A percentile compares a stretch with the other conserved stretches of the same genome.
Conservation (phyloP, 768 basidiomycete genomes). For the Boletus rubescentipes region DNA sequence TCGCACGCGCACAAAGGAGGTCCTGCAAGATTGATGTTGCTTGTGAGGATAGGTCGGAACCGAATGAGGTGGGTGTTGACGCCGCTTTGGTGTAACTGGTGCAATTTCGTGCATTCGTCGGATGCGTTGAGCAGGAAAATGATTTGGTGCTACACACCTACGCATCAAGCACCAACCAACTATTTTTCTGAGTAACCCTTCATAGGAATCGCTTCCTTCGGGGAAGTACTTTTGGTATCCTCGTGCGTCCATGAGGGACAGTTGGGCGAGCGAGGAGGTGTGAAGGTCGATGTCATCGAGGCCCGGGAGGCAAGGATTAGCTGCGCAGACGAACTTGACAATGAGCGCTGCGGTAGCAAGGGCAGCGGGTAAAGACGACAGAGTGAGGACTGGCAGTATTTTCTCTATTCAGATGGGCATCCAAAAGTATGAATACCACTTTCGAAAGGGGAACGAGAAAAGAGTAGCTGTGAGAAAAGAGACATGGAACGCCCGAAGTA, state of each 20-base stretch:
- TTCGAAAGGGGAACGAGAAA: conserved; percentile 38
- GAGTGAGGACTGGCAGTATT: conserved; percentile 58
- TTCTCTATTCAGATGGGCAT: conserved; percentile 76
- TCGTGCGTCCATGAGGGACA: conserved; percentile 72
- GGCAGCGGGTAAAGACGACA: conserved; percentile 40
- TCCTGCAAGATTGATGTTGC: conserved; percentile 67
- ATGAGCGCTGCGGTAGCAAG: conserved; percentile 42
- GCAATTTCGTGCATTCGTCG: not conserved
- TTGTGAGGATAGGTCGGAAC: conserved; percentile 37
- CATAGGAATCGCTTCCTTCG: conserved; percentile 53
- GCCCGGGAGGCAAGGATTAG: conserved; percentile 67
- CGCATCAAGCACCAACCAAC: conserved; percentile 69
- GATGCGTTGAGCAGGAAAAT: not conserved
- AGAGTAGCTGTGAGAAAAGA: not conserved
- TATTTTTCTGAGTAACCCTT: conserved; percentile 55
- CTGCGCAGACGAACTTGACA: conserved; percentile 71
- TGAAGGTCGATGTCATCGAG: conserved; percentile 74
- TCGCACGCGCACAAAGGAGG: conserved; percentile 73
- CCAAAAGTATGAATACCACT: conserved; percentile 71
- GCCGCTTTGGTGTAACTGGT: conserved; percentile 59
- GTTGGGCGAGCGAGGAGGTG: conserved; percentile 61
- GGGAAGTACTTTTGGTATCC: conserved; percentile 68
- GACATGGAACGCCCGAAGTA: not conserved
- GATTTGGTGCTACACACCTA: conserved; percentile 38
- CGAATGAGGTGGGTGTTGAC: not conserved